These are phyloP conservation scores for Verticillium zaregamsianum DNA, from an alignment of 2,329 filamentous ascomycete genomes.

Conservation along the genomic window DNA sequence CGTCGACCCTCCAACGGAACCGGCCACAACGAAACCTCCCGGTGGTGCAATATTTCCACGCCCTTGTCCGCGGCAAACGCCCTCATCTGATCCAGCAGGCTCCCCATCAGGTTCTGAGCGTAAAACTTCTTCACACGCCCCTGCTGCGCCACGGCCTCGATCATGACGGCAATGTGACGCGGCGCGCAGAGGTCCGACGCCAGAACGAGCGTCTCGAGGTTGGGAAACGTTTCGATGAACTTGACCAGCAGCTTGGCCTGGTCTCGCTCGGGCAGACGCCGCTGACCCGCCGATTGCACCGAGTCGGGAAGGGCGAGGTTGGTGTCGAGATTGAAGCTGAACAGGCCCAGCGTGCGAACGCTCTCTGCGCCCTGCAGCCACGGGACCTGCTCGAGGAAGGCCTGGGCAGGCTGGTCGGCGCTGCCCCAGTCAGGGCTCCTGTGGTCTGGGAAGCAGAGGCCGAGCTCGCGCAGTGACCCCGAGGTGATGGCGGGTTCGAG, in stretches of 20 bases:
- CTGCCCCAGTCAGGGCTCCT: background rate
- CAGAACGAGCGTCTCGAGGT: conserved; percentile 13
- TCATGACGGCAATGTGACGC: background rate
- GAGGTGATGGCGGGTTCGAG: background rate
- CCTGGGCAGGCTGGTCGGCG: conserved; percentile 16
- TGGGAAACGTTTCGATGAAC: conserved; percentile 14
- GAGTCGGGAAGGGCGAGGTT: background rate
- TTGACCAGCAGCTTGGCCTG: conserved; percentile 6
- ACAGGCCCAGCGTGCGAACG: conserved; percentile 29
- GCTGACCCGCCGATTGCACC: background rate
- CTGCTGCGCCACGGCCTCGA: conserved; percentile 3
- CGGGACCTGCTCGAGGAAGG: conserved; percentile 20
- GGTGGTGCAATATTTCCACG: conserved; percentile 7
- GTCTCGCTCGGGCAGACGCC: background rate
- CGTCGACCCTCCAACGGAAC: conserved; percentile 2
- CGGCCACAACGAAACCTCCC: conserved; percentile 7
- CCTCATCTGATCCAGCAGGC: conserved; percentile 6
- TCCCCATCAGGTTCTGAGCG: conserved; percentile 9
- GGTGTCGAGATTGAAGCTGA: conserved; percentile 27
- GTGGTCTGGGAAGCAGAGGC: conserved; percentile 1
- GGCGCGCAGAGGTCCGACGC: conserved; percentile 5
- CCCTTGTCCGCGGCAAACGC: conserved; percentile 4
- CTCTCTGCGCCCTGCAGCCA: conserved; percentile 30
- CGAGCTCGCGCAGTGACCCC: background rate
- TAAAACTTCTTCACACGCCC: conserved; percentile 7